Conservation (phyloP, 2,329 filamentous ascomycete species). For the Epichloe bromicola region DNA sequence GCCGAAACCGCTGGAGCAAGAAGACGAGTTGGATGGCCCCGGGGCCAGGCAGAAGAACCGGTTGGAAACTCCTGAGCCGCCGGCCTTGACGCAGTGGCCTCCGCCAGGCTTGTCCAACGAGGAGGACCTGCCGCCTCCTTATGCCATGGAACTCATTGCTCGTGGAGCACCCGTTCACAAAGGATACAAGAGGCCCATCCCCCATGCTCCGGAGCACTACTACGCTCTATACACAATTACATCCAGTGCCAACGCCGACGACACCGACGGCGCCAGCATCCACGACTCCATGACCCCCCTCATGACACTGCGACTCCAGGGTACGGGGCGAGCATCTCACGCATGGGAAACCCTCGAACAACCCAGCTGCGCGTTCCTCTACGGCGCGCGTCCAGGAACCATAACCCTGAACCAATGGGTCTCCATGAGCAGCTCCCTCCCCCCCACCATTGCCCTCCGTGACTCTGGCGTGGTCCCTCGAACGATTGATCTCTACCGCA, state of each 20-base stretch:
- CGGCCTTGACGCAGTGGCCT: conserved; percentile 34
- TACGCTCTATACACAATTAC: conserved; percentile 42
- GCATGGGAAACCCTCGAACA: conserved; percentile 66
- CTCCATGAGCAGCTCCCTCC: conserved; percentile 40
- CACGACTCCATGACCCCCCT: conserved; percentile 45
- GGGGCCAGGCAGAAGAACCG: not conserved
- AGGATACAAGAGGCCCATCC: conserved; percentile 39
- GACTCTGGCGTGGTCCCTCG: conserved; percentile 47
- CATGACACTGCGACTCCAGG: conserved; percentile 39
- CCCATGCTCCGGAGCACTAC: conserved; percentile 41
- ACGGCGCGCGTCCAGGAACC: conserved; percentile 53
- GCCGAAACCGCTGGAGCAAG: conserved; percentile 20
- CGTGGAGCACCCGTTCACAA: conserved; percentile 43
- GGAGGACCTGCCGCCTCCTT: conserved; percentile 38
- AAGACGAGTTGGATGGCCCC: not conserved
- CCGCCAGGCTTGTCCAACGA: conserved; percentile 35
- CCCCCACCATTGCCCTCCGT: conserved; percentile 44
- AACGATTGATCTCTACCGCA: conserved; percentile 42
- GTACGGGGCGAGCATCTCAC: conserved; percentile 26
- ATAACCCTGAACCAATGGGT: conserved; percentile 61
- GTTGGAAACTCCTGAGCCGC: not conserved
- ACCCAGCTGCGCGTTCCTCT: conserved; percentile 56
- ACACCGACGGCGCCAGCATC: conserved; percentile 34
- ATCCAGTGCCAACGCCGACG: conserved; percentile 28
- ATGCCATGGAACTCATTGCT: conserved; percentile 45